Evolutionary conservation across 345 rosid genomes (phyloP), one percentile per base, ranked within the genome.

Genomic region (Sonneratia alba): DNA sequence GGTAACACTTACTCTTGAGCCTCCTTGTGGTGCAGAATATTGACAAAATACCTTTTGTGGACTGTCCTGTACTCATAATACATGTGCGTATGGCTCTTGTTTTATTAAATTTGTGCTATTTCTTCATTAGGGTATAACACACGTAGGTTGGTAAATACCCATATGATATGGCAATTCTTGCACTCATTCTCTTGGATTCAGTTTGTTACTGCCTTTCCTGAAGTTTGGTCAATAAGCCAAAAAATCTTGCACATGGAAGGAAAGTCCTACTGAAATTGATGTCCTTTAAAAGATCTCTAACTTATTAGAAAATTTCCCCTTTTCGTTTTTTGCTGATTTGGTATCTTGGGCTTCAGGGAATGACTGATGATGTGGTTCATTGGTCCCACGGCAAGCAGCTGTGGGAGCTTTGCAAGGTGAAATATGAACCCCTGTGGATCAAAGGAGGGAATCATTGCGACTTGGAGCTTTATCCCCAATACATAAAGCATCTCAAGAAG

Each of bases 401-500:
- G 18, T 91, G 90, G 80, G 97, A 91, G 55, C 84, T 85, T 3
- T 94, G 98, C 79, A 86, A 84, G 77, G 97, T 88, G 78, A 94
- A 91, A 72, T 91, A 91, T 42, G 97, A 91, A 79, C 98, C 97
- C 0, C 81, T 91, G 40, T 94, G 96, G 96, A 80, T 94, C 71
- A 88, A 86, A 84, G 97, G 93, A 78, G 98, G 98, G 68, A 91
- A 90, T 73, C 97, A 91, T 38, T 91, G 97, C 48, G 93, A 91
- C 75, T 79, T 94, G 76, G 97, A 94, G 84, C 82, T 85, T 66
- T 86, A 75, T 69, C 98, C 97, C 0, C 91, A 94, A 61, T 94
- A 91, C 76, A 87, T 91, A 69, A 94, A 79, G 77, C 97, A 91
- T 83, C 85, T 91, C 14, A 87, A 86, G 83, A 94, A 94, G 81